Evolutionary conservation across 805 yeast genomes (phyloP).

Genomic region (Yarrowia keelungensis): DNA sequence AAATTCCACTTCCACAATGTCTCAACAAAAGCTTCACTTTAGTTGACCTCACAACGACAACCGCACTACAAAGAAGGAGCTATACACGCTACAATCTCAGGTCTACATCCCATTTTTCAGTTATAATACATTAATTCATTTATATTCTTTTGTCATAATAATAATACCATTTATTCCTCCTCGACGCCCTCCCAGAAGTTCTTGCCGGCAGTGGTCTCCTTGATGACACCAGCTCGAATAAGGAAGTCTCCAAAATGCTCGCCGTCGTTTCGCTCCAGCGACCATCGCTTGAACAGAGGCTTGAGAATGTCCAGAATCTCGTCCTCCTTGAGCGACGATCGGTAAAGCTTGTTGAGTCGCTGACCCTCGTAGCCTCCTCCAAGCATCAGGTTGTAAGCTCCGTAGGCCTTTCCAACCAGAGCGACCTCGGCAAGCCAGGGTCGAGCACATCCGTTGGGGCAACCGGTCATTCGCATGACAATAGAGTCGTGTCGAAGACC

Average conservation of each 20-base stretch:
- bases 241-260: constrained; percentile 96
- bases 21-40: no score
- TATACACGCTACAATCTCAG: no score
- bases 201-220: constrained; percentile 88
- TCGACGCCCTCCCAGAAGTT: constrained; percentile 94
- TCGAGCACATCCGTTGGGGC: constrained; percentile 98
- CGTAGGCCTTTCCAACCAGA: constrained; percentile 91
- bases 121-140: constrained; percentile 12
- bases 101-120: no score
- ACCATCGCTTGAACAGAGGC: constrained; percentile 93
- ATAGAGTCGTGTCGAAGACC: constrained; percentile 94
- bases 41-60: no score
- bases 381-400: constrained; percentile 89
- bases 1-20: no score
- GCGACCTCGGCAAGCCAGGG: constrained; percentile 99
- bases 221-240: constrained; percentile 84
- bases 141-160: neutral
- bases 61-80: no score
- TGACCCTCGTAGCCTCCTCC: constrained; percentile 97
- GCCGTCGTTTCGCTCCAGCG: constrained; percentile 85
- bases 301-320: constrained; percentile 78
- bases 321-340: constrained; percentile 87
- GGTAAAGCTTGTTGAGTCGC: constrained; percentile 86
- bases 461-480: constrained; percentile 98
- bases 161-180: constrained; percentile 56